Percentiles rank a stretch among this genome's conserved stretches.
phyloP scores from a whole-genome alignment of 768 basidiomycete genomes.

The Boletales sp. region DNA sequence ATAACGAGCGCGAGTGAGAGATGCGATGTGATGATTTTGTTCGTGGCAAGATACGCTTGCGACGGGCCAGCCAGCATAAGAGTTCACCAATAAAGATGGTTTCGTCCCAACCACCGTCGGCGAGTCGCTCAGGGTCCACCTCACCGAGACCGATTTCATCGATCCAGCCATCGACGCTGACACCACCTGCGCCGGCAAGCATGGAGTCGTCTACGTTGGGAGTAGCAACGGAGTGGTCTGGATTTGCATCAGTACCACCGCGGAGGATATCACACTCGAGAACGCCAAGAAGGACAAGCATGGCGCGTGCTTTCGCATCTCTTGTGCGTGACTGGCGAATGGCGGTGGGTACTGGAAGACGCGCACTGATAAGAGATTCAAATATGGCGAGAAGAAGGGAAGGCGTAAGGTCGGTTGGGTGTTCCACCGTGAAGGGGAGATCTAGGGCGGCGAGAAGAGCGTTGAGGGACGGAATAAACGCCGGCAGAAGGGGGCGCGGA shows the following conservation, averaged over 20 bases:
- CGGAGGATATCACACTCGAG: slow-evolving; percentile 62
- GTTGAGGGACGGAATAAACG: slow-evolving; percentile 37
- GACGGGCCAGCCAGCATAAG: slow-evolving; percentile 64
- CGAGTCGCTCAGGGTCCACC: slow-evolving; percentile 63
- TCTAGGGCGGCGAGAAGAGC: slow-evolving; percentile 41
- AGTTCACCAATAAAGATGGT: slow-evolving; percentile 62
- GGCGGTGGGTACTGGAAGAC: slow-evolving; percentile 44
- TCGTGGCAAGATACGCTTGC: slow-evolving; percentile 33
- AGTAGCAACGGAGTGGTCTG: neutral
- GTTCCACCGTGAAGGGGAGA: slow-evolving; percentile 45
- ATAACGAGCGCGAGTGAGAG: slow-evolving; percentile 13
- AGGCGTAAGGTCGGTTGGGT: slow-evolving; percentile 64
- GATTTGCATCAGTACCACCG: slow-evolving; percentile 41
- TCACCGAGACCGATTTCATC: slow-evolving; percentile 61
- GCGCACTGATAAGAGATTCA: slow-evolving; percentile 53
- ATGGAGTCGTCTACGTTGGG: slow-evolving; percentile 28
- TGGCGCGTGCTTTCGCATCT: slow-evolving; percentile 51
- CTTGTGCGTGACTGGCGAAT: slow-evolving; percentile 36
- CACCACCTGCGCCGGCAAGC: slow-evolving; percentile 14
- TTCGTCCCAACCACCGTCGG: slow-evolving; percentile 63
- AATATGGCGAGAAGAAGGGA: slow-evolving; percentile 68
- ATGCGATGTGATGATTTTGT: slow-evolving; percentile 1
- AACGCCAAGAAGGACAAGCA: slow-evolving; percentile 74
- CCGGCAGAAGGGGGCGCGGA: slow-evolving; percentile 11
- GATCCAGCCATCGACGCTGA: slow-evolving; percentile 30